A percentile compares a stretch with the other conserved stretches of the same genome.
Conservation (phyloP, 2,329 filamentous ascomycete species). For the Fusarium nygamai region DNA sequence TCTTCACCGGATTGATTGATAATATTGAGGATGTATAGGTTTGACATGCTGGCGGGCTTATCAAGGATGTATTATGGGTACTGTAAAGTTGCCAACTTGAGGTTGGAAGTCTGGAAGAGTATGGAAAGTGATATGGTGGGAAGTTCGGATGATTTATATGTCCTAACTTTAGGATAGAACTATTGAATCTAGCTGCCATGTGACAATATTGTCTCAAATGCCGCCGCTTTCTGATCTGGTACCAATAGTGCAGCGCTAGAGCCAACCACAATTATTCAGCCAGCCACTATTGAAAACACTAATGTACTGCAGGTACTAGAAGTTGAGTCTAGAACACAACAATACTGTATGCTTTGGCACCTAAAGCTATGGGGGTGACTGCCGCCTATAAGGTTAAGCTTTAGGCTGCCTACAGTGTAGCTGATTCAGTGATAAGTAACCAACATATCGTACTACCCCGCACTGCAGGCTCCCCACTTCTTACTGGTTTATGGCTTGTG, state of each 20-base stretch:
- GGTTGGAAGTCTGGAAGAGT: fast-evolving
- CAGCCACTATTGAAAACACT: neutral
- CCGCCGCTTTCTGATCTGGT: neutral
- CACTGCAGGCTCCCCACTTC: neutral
- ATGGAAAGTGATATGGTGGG: neutral
- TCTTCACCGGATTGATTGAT: neutral
- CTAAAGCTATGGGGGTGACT: too few species aligned
- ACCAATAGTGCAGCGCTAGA: neutral
- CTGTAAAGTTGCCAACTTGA: fast-evolving
- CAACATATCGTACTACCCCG: neutral
- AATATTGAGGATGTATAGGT: neutral
- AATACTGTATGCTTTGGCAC: neutral
- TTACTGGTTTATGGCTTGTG: neutral
- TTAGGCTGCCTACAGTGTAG: too few species aligned
- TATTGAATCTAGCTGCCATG: neutral
- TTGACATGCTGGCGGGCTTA: neutral
- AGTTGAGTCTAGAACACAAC: neutral
- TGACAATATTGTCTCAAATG: neutral
- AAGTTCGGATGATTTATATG: fast-evolving
- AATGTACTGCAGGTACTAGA: fast-evolving
- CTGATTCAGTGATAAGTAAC: neutral
- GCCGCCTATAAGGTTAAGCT: too few species aligned
- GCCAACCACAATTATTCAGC: fast-evolving
- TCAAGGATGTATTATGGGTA: fast-evolving
- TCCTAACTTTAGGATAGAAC: fast-evolving